Base-by-base conservation (phyloP, 2,329 filamentous ascomycete species). In the Fusarium austroafricanum region DNA sequence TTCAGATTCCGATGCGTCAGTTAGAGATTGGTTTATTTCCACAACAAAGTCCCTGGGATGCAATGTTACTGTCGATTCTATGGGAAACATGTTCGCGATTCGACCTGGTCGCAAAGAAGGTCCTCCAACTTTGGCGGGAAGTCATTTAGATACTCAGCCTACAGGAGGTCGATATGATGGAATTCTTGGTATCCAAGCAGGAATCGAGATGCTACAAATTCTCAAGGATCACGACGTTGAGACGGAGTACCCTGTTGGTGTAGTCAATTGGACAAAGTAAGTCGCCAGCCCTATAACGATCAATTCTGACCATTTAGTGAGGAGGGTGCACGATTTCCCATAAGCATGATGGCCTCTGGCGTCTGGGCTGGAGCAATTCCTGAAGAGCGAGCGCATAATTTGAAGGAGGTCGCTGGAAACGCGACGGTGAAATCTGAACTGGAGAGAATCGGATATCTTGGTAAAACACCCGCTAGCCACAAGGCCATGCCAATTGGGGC, bases 71-170 rank as follows among this genome's bases (percentile, higher is more conserved):
- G 78, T 93, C 2, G 92, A 96, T 75, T 82, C 87, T 26, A 94
- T 95, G 87, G 92, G 92, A 20, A 96, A 95, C 70, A 91, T 91
- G 63, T 96, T 95, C 75, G 91, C 92, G 1, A 83, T 92, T 5
- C 85, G 90, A 4, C 86, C 88, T 5, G 92, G 92, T 2, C 79
- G 84, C 47, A 81, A 83, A 21, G 83, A 86, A 31, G 88, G 86
- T 0, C 84, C 87, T 4, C 85, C 91, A 2, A 91, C 89, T 2
- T 90, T 88, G 61, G 89, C 88, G 11, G 91, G 91, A 3, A 91
- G 88, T 9, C 91, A 94, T 75, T 75, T 91, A 4, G 89, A 91
- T 71, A 90, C 88, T 0, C 88, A 90, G 67, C 87, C 87, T 3
- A 80, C 79, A 0, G 90, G 90, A 2, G 90, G 90, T 0, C 80